Evolutionary conservation across 768 basidiomycete genomes (phyloP), one percentile per base, ranked within the genome.

Genomic region (Hysterangium stoloniferum): DNA sequence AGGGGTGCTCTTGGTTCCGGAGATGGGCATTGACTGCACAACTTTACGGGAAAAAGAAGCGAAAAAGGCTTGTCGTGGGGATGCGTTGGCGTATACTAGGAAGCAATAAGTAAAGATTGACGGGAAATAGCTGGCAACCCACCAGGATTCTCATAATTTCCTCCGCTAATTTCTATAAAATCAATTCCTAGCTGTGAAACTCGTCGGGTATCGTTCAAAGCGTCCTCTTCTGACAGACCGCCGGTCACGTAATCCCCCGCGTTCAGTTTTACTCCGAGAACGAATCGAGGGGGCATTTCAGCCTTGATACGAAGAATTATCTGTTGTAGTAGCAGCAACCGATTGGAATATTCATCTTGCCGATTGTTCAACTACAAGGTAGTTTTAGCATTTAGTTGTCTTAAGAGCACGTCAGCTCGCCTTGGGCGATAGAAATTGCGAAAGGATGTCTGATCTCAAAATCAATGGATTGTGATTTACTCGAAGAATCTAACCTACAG

Each of bases 161-260:
- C 91, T 1, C 91, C 91, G 49, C 84, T 88, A 53, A 95, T 77
- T 64, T 95, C 91, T 45, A 95, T 79, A 59, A 91, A 85, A 62
- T 95, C 91, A 4, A 94, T 59, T 1, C 73, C 73, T 80, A 87
- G 88, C 33, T 63, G 61, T 0, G 82, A 76, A 25, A 92, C 78
- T 33, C 71, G 62, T 15, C 66, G 63, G 11, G 91, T 68, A 58
- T 92, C 82, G 19, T 71, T 64, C 2, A 90, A 64, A 1, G 82
- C 82, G 22, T 57, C 54, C 38, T 70, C 68, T 54, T 68, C 69
- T 28, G 29, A 47, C 55, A 61, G 28, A 17, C 59, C 64, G 6
- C 66, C 55, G 29, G 68, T 62, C 8, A 76, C 68, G 56, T 87
- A 92, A 61, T 93, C 90, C 1, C 79, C 79, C 2, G 83, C 78